Base-by-base conservation (phyloP, 1,139 yeast species). In the Suhomyces guaymorum region DNA sequence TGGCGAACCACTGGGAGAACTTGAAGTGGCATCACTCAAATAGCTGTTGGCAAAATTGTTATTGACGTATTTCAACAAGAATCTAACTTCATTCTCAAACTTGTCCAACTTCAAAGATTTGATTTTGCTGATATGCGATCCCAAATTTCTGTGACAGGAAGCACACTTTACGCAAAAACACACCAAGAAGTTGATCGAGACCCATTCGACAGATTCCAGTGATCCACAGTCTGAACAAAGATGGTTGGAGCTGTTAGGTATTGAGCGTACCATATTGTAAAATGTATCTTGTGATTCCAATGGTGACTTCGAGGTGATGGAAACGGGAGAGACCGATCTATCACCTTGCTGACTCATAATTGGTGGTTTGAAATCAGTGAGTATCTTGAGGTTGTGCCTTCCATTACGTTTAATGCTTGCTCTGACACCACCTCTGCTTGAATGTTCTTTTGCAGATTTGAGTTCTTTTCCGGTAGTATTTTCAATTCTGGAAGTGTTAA, bases 161-260 rank as follows among this genome's bases (percentile, higher is more conserved):
- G 96, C 82, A 52, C 97, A 90, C 31, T 82, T 80, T 26, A 88
- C 81, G 58, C 97, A 90, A 26, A 90, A 68, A 8, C 84, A 77
- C 15, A 80, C 79, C 38, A 88, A 62, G 32, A 83, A 62, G 51
- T 86, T 90, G 43, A 88, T 69, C 0, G 96, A 85, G 4, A 90
- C 75, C 97, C 97, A 90, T 50, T 89, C 97, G 7, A 87, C 95
- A 20, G 73, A 63, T 7, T 74, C 78, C 0, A 63, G 50, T 3
- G 76, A 55, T 0, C 83, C 82, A 65, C 97, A 90, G 52, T 90
- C 97, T 8, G 88, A 85, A 59, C 97, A 90, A 7, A 51, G 46
- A 14, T 59, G 52, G 52, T 90, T 90, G 24, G 80, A 73, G n/a
- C 74, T 62, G 32, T 80, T 77, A 1, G 62, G 55, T 7, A 65